Percentiles rank a stretch among this genome's conserved stretches.
Evolutionary conservation across 306 rosid genomes (phyloP).

Genomic region (Sicyos baderoa): DNA sequence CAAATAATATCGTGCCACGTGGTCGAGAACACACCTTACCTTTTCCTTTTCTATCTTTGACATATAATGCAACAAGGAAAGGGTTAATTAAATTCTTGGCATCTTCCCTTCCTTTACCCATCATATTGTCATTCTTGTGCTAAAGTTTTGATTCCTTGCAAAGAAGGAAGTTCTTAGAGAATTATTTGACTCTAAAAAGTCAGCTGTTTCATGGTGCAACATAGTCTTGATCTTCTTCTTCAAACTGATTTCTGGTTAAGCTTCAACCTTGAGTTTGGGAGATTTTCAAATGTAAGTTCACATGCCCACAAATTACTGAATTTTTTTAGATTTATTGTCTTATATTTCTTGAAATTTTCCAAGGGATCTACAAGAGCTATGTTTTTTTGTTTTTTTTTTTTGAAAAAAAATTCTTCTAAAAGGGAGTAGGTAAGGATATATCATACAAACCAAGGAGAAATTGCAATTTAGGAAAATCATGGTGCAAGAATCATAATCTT

Average conservation of each 20-base stretch:
- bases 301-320: background rate
- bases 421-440: no score
- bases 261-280: background rate
- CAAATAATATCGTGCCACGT: constrained; percentile 18
- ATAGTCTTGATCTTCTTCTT: no score
- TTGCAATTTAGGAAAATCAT: no score
- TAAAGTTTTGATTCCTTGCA: constrained; percentile 23
- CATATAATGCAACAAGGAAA: no score
- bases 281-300: background rate
- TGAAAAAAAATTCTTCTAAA: no score
- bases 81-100: constrained; percentile 27
- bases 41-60: constrained; percentile 19
- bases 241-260: background rate
- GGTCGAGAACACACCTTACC: constrained; percentile 27
- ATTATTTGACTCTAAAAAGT: background rate
- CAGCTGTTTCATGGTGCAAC: background rate
- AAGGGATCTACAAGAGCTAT: no score
- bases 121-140: constrained; percentile 18
- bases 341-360: background rate
- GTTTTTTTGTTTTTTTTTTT: no score
- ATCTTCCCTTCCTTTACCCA: constrained; percentile 30
- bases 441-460: no score
- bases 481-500: no score
- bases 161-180: background rate
- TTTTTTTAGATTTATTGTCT: background rate